These are phyloP conservation scores for Suillus subaureus DNA, from an alignment of 768 basidiomycete genomes.

Conservation along the genomic window DNA sequence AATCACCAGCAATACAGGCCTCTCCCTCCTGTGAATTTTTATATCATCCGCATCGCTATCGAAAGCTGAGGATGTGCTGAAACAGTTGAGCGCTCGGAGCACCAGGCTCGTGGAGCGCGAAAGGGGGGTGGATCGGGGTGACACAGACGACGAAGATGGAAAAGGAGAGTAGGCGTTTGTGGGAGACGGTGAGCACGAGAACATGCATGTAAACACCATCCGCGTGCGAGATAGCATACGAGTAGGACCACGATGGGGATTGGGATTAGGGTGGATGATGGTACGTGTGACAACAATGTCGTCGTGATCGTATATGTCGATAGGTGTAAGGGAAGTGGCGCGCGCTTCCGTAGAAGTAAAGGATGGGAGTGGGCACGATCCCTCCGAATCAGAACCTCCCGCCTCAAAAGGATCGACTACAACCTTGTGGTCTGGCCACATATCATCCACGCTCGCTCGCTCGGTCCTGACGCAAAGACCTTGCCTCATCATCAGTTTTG, in stretches of 20 bases:
- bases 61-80: constrained; percentile 32
- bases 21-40: constrained; percentile 7
- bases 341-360: background rate
- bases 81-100: constrained; percentile 36
- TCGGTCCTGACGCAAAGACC: constrained; percentile 16
- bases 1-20: constrained; percentile 32
- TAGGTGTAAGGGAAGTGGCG: constrained; percentile 7
- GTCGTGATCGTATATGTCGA: constrained; percentile 31
- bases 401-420: constrained; percentile 30
- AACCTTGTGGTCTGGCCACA: constrained; percentile 35
- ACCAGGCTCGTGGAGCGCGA: constrained; percentile 25
- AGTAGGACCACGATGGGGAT: background rate
- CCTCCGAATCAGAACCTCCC: constrained; percentile 1
- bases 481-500: constrained; percentile 29
- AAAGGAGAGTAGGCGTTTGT: constrained; percentile 26
- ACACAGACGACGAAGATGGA: constrained; percentile 14
- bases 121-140: constrained; percentile 5
- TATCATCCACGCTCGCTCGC: constrained; percentile 10
- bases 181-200: constrained; percentile 24
- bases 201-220: background rate
- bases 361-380: background rate
- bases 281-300: constrained; percentile 37
- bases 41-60: constrained; percentile 33
- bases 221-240: background rate
- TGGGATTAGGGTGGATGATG: constrained; percentile 35